Evolutionary conservation across 371 early-diverging fungal species (phyloP), one percentile per base, ranked within the genome.

Genomic region (Apophysomyces sp.): DNA sequence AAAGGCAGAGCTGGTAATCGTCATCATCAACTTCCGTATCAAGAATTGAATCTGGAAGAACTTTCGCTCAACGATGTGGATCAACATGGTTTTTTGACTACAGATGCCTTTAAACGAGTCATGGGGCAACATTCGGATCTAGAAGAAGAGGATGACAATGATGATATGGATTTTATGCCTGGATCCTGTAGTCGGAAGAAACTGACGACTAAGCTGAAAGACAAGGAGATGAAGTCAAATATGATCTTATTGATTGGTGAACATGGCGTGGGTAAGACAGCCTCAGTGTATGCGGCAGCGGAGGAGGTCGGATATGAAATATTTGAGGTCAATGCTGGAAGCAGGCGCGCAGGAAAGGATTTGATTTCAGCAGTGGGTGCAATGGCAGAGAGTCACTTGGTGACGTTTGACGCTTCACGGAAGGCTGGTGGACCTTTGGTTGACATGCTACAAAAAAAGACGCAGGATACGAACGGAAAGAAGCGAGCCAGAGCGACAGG

Each of bases 231-330:
- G 54, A 36, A 24, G 21, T 71, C 68, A n/a, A 83, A 78, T 63
- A 60, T 87, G n/a, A 75, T 88, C 24, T 66, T 92, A 2, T 57
- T 94, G 3, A 73, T 81, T 5, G 94, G 94, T 0, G 85, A 84
- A 0, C 62, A 78, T 7, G 92, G 93, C 2, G 71, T 79, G 34
- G 89, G 94, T 26, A 93, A 93, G 55, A 89, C 93, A 2, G 86
- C 92, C 1, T 69, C 87, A 0, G 87, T 93, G 0, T 84, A 86
- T 58, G 89, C 92, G 0, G 85, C 81, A 16, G 93, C 93, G 2
- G 76, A 78, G 11, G 86, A 90, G 61, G 67, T 77, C 34, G 90
- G 89, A 0, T 94, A 84, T 55, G 80, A 86, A 9, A 82, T 94
- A 8, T 80, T 90, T 59, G 94, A 94, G 65, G 80, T 93, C 2